Conservation (phyloP, 2,329 filamentous ascomycete species). For the Mycosphaerella sp. region DNA sequence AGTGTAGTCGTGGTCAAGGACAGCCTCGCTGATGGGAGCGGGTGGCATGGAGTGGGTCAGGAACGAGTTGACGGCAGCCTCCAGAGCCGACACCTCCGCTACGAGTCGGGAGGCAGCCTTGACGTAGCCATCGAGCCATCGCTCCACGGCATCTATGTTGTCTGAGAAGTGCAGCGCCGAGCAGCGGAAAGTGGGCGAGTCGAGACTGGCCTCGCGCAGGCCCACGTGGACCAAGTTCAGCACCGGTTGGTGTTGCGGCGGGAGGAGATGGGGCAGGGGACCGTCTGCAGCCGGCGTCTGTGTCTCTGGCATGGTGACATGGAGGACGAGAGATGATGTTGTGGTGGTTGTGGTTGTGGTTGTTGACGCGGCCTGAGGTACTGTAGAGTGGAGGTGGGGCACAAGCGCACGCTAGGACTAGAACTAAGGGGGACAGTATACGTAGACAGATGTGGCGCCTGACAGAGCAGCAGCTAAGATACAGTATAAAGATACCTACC, state of each 20-base stretch:
- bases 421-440: too few species aligned
- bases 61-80: conserved; percentile 72
- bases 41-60: conserved; percentile 70
- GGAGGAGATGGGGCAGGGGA: not conserved
- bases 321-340: not conserved
- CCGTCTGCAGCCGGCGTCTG: conserved; percentile 1
- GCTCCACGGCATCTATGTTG: conserved; percentile 83
- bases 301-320: conserved; percentile 16
- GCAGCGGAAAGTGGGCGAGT: conserved; percentile 91
- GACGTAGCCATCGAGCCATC: conserved; percentile 76
- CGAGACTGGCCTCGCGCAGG: conserved; percentile 89
- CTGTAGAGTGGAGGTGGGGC: not conserved
- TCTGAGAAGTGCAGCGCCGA: conserved; percentile 81
- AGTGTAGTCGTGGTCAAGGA: conserved; percentile 93
- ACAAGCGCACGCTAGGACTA: too few species aligned
- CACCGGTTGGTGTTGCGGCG: conserved; percentile 8
- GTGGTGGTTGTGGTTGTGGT: not conserved
- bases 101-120: conserved; percentile 57
- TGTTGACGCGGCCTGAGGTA: not conserved
- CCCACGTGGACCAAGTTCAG: conserved; percentile 37
- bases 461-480: too few species aligned
- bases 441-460: too few species aligned
- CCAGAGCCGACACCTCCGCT: conserved; percentile 64
- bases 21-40: conserved; percentile 67
- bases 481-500: too few species aligned